Evolutionary conservation across 352 stramenopile species (phyloP).

Genomic region (Pythium apleroticum): DNA sequence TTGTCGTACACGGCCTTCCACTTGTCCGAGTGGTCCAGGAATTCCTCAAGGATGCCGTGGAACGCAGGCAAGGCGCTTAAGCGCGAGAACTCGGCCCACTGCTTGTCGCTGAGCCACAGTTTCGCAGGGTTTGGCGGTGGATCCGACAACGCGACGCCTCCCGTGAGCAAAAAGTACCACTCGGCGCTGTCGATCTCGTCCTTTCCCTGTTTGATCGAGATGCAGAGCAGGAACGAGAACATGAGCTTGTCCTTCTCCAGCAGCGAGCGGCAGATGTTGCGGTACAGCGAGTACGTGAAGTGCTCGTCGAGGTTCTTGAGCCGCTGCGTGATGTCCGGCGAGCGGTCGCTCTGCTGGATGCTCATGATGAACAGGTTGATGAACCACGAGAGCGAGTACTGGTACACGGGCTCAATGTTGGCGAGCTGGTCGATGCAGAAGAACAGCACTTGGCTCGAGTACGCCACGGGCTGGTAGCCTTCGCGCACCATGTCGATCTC

Average conservation of each 20-base stretch:
- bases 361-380: constrained; percentile 91
- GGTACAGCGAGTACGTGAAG: constrained; percentile 92
- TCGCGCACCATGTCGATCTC: constrained; percentile 90
- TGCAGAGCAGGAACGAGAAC: constrained; percentile 90
- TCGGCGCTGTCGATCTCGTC: constrained; percentile 79
- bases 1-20: constrained; percentile 92
- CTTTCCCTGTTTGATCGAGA: constrained; percentile 84
- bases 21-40: constrained; percentile 64
- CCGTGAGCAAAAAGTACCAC: constrained; percentile 95
- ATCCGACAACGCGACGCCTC: constrained; percentile 87
- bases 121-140: constrained; percentile 90
- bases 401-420: constrained; percentile 94
- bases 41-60: constrained; percentile 77
- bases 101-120: constrained; percentile 91
- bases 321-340: constrained; percentile 66
- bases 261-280: constrained; percentile 91
- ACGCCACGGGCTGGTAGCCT: constrained; percentile 88
- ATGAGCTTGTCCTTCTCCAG: constrained; percentile 94
- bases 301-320: constrained; percentile 84
- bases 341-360: constrained; percentile 85
- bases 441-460: constrained; percentile 92
- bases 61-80: constrained; percentile 82
- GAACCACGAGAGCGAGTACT: constrained; percentile 93
- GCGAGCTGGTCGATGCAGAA: constrained; percentile 93
- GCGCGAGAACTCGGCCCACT: constrained; percentile 92